Percentiles rank a stretch among this genome's conserved stretches.
Evolutionary conservation across 192 early-diverging fungal genomes (phyloP).

Genomic region (Umbelopsis isabellina): DNA sequence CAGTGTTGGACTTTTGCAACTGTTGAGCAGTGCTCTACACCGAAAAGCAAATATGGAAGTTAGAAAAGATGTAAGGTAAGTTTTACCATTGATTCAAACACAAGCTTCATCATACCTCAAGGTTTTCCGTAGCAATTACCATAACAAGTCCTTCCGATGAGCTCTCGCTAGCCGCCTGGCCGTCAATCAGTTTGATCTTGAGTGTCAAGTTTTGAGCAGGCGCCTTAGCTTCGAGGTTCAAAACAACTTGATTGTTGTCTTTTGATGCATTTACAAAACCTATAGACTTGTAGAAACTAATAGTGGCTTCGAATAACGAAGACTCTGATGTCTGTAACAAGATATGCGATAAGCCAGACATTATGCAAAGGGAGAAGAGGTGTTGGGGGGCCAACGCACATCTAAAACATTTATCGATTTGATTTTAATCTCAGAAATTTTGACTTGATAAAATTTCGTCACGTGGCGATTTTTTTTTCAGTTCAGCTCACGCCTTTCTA

Average conservation of each 20-base stretch:
- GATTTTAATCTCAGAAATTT: not conserved
- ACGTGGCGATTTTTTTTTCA: not conserved
- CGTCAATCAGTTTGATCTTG: conserved; percentile 39
- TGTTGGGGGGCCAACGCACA: not conserved
- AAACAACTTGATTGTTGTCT: conserved; percentile 42
- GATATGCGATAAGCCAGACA: conserved; percentile 38
- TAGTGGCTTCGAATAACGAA: conserved; percentile 12
- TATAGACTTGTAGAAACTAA: conserved; percentile 31
- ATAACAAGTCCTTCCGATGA: conserved; percentile 17
- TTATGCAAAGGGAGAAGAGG: not conserved
- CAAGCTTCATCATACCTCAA: conserved; percentile 41
- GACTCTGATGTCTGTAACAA: conserved; percentile 16
- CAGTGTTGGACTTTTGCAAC: not conserved
- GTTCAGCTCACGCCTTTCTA: too few relatives aligned
- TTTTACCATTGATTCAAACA: conserved; percentile 49
- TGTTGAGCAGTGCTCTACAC: too few relatives aligned
- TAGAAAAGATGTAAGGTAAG: not conserved
- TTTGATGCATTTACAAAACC: conserved; percentile 25
- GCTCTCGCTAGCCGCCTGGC: conserved; percentile 29
- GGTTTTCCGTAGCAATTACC: conserved; percentile 16
- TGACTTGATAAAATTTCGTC: not conserved
- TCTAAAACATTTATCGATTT: not conserved
- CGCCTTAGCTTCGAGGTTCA: conserved; percentile 55
- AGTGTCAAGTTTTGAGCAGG: conserved; percentile 43
- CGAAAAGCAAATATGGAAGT: too few relatives aligned